Base-by-base conservation (phyloP, 352 stramenopile species). In the Phytopythium oedochilum region DNA sequence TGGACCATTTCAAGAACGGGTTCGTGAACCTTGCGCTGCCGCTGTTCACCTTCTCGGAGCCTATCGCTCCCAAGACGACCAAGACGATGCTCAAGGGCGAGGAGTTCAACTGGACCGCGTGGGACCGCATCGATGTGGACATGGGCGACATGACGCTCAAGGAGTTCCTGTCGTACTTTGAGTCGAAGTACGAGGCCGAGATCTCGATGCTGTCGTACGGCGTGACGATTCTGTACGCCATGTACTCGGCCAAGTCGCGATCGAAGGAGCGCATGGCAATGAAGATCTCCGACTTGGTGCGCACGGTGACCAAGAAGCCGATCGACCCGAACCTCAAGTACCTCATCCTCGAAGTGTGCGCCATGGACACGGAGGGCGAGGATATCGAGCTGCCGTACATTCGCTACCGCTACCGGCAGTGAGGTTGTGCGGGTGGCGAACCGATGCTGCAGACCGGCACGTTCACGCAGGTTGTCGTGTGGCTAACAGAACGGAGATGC, bases 1-100 rank as follows among this genome's bases (percentile, higher is more conserved):
- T 99, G 28, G 92, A 99, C 36, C 82, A 89, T 44, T 99, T 97
- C 83, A 99, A 99, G 71, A 99, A 99, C 73, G 96, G 82, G 5
- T 99, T 99, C 66, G 81, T 97, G 31, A 99, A 99, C 68, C 83
- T 99, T 11, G 97, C 97, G 18, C 86, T 99, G 57, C 97, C 97
- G 9, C 88, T 99, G 51, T 99, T 99, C 61, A 92, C 96, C 18
- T 98, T 99, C 57, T 97, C 89, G 18, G 97, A 99, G 71, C 97
- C 97, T 5, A 95, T 96, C 45, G 68, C 82, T 39, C 96, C 96
- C 6, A 97, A 97, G 57, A 89, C 87, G 46, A 98, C 87, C 4
- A 97, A 89, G 59, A 83, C 87, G 25, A 88, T 98, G 60, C 55
- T 99, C 20, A 96, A 97, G 60, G 96, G 96, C 26, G 80, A 98